phyloP scores from a whole-genome alignment of 306 rosid species.

The Vigna angularis region DNA sequence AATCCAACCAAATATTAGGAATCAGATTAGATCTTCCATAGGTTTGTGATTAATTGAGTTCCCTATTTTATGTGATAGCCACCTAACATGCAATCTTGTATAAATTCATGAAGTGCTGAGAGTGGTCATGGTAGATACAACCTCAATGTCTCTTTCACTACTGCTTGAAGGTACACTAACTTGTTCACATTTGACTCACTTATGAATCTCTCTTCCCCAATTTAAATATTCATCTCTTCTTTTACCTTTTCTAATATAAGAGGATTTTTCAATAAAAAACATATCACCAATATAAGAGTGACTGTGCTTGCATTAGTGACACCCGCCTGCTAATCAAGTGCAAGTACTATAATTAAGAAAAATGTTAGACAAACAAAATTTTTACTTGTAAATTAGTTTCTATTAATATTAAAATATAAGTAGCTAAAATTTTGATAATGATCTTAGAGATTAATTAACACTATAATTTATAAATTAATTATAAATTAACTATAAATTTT shows the following conservation, averaged over 20 bases:
- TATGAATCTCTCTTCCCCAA: slow-evolving; percentile 27
- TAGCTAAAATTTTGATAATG: too few species aligned
- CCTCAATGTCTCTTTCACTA: not conserved
- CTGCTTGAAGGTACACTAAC: not conserved
- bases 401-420: too few species aligned
- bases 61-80: not conserved
- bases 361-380: not conserved
- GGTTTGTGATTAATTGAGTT: not conserved
- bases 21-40: not conserved
- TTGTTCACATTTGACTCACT: slow-evolving; percentile 16
- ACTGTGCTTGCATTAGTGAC: slow-evolving; percentile 19
- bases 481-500: too few species aligned
- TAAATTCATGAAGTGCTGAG: not conserved
- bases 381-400: not conserved
- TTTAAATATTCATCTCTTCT: slow-evolving; percentile 1
- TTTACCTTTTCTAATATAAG: not conserved
- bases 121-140: not conserved
- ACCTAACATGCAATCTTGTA: not conserved
- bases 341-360: not conserved
- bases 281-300: slow-evolving; percentile 18
- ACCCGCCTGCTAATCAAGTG: slow-evolving; percentile 23
- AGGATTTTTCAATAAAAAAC: slow-evolving; percentile 21
- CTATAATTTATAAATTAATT: too few species aligned
- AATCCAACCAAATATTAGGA: not conserved
- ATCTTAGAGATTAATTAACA: too few species aligned